phyloP scores from a whole-genome alignment of 2,329 filamentous ascomycete species.

The Pseudogymnoascus sp. region DNA sequence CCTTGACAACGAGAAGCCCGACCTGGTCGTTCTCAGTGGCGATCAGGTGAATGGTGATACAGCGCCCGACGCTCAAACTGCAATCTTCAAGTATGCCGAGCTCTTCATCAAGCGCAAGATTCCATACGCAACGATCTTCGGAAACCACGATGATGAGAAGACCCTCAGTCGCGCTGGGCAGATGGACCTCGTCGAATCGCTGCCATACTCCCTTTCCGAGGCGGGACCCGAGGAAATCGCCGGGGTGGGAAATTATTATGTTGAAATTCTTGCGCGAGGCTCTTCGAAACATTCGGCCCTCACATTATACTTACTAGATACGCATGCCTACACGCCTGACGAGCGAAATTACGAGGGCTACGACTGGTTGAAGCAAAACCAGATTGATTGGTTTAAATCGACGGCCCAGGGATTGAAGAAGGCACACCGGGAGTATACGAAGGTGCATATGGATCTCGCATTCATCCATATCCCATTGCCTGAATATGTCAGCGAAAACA shows the following conservation, averaged over 20 bases:
- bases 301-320: constrained; percentile 91
- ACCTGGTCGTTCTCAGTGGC: constrained; percentile 83
- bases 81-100: constrained; percentile 87
- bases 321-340: constrained; percentile 85
- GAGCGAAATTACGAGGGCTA: constrained; percentile 86
- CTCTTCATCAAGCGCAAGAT: constrained; percentile 80
- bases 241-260: constrained; percentile 88
- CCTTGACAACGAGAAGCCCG: constrained; percentile 86
- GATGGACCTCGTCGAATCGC: constrained; percentile 77
- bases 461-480: constrained; percentile 97
- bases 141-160: constrained; percentile 89
- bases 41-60: constrained; percentile 96
- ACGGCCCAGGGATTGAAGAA: constrained; percentile 69
- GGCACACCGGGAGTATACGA: constrained; percentile 75
- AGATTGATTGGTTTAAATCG: constrained; percentile 89
- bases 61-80: constrained; percentile 81
- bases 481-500: constrained; percentile 64
- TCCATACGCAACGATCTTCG: constrained; percentile 89
- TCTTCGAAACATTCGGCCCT: constrained; percentile 78
- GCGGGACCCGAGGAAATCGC: constrained; percentile 78
- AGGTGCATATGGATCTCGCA: constrained; percentile 89
- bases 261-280: constrained; percentile 80
- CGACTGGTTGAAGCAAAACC: constrained; percentile 91
- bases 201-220: constrained; percentile 84
- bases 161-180: constrained; percentile 67